phyloP scores from a whole-genome alignment of 768 basidiomycete species.

The Kwoniella shandongensis region DNA sequence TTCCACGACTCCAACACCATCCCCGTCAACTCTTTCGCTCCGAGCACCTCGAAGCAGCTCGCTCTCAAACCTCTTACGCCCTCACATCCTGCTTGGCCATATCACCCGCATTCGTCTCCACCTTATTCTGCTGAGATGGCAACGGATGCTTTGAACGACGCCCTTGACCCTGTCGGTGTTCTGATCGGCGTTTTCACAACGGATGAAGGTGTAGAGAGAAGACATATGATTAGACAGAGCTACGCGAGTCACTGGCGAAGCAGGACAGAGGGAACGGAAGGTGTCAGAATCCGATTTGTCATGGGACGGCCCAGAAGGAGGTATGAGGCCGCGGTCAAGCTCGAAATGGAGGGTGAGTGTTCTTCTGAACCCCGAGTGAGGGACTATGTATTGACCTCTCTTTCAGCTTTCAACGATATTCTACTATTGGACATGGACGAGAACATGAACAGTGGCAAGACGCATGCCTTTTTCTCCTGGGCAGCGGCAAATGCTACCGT shows the following conservation, averaged over 20 bases:
- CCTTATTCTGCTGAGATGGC: conserved; percentile 27
- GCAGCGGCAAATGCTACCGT: conserved; percentile 88
- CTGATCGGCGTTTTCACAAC: conserved; percentile 88
- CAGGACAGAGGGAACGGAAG: conserved; percentile 68
- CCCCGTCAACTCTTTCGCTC: conserved; percentile 55
- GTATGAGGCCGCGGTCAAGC: conserved; percentile 72
- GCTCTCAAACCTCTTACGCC: conserved; percentile 47
- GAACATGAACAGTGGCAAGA: conserved; percentile 97
- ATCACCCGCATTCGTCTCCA: conserved; percentile 22
- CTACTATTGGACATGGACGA: conserved; percentile 73
- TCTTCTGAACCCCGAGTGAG: background rate
- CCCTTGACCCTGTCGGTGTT: conserved; percentile 79
- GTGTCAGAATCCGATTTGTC: conserved; percentile 84
- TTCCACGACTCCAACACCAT: conserved; percentile 6
- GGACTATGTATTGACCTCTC: conserved; percentile 5
- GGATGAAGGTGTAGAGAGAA: conserved; percentile 77
- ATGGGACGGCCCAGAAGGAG: conserved; percentile 77
- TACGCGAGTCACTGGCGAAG: conserved; percentile 84
- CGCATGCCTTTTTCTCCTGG: conserved; percentile 89
- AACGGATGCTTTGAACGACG: conserved; percentile 60
- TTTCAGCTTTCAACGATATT: conserved; percentile 51
- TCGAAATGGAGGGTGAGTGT: conserved; percentile 86
- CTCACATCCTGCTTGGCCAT: conserved; percentile 41
- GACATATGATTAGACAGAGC: conserved; percentile 81
- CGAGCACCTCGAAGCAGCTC: conserved; percentile 28